Base-by-base conservation (phyloP, 2,329 filamentous ascomycete species). In the Phyllosticta capitalensis region DNA sequence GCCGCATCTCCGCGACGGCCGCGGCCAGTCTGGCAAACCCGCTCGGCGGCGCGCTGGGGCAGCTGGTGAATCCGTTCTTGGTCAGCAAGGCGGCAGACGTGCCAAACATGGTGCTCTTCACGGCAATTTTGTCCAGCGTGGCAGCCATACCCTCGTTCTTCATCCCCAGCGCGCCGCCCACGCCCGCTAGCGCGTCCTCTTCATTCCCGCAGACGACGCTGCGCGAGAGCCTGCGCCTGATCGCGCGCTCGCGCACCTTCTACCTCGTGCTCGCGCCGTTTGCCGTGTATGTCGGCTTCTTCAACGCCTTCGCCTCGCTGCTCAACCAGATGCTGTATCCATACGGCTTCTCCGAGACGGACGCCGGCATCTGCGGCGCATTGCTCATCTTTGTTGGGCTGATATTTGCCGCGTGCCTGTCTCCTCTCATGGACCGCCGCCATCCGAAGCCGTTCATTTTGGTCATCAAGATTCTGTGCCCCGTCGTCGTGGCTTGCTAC, bases 301-400 rank as follows among this genome's bases (percentile, higher is more conserved):
- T 99, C 84, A 97, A 97, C 79, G 88, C 88, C 65, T 79, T 92
- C 65, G 95, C 91, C 55, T 88, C 88, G 1, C 83, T 97, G 1
- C 80, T 97, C 9, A 95, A 92, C 76, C 92, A 96, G 70, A 89
- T 97, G 70, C 82, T 97, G 64, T 78, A 83, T 48, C 94, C 94
- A 0, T 92, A 96, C 75, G 88, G 84, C 67, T 95, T 90, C 80
- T 82, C 78, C 61, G 88, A 95, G 71, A 87, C 87, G 64, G 81
- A 96, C 59, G 89, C 92, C 21, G 94, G 94, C 33, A 92, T 97
- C 67, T 90, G 87, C 10, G 94, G 94, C 64, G 94, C 89, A 0
- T 74, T 97, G 9, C 81, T 97, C 33, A 97, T 97, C 69, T 80
- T 96, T 53, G 89, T 94, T 57, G 94, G 94, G 9, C 83, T 99